Percentiles rank a stretch among this genome's conserved stretches.
Evolutionary conservation across 2,329 filamentous ascomycete species (phyloP).

Genomic region (Talaromyces marneffei): DNA sequence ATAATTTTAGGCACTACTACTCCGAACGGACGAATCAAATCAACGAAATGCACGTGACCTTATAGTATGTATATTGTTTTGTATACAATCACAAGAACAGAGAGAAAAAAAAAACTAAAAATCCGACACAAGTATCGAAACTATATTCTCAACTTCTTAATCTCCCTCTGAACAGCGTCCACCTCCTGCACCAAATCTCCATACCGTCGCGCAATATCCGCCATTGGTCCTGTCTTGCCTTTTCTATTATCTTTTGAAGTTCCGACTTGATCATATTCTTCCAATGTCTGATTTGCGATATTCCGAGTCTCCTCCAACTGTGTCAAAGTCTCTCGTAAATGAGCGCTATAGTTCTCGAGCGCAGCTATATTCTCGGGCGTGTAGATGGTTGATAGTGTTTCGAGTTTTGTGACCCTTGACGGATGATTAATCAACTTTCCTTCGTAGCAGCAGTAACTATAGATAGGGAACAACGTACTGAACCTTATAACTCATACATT

Average conservation of each 20-base stretch:
- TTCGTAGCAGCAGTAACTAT: neutral
- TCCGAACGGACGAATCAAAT: neutral
- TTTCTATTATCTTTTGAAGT: neutral
- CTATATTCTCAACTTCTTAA: conserved; percentile 24
- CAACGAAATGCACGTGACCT: neutral
- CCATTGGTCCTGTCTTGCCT: conserved; percentile 23
- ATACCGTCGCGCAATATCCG: conserved; percentile 36
- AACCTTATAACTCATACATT: conserved; percentile 33
- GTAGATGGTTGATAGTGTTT: conserved; percentile 33
- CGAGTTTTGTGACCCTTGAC: conserved; percentile 32
- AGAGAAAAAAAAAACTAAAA: neutral
- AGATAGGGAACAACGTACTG: conserved; percentile 24
- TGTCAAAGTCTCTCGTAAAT: conserved; percentile 26
- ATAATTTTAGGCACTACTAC: neutral
- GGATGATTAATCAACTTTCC: neutral
- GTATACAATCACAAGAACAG: neutral
- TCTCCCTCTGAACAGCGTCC: conserved; percentile 32
- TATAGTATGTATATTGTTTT: neutral
- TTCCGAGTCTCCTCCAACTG: conserved; percentile 21
- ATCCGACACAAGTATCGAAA: neutral
- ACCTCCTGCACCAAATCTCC: conserved; percentile 33
- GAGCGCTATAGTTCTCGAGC: conserved; percentile 28
- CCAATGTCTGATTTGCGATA: conserved; percentile 28
- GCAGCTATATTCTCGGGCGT: conserved; percentile 33
- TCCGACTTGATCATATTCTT: conserved; percentile 30